phyloP scores from a whole-genome alignment of 108 stramenopile genomes.

The Mayamaea pseudoterrestris region DNA sequence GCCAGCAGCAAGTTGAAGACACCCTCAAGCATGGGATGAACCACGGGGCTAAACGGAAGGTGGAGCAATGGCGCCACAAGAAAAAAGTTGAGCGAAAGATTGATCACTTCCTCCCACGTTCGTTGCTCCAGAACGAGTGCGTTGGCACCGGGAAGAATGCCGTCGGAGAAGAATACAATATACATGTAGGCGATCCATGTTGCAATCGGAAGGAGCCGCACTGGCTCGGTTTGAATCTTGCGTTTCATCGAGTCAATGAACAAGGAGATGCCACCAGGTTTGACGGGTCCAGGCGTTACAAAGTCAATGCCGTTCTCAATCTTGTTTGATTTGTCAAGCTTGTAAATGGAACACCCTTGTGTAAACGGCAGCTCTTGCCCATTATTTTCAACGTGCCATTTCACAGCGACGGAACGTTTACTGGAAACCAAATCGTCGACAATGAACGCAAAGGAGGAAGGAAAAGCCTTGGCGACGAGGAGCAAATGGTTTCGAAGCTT shows the following conservation, averaged over 20 bases:
- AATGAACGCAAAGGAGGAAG: slow-evolving; percentile 43
- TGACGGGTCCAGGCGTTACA: slow-evolving; percentile 50
- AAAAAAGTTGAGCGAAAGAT: slow-evolving; percentile 76
- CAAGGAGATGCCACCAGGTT: slow-evolving; percentile 31
- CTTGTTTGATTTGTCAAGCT: slow-evolving; percentile 21
- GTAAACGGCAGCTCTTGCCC: slow-evolving; percentile 46
- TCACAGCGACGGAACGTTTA: slow-evolving; percentile 10
- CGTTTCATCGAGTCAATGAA: slow-evolving; percentile 19
- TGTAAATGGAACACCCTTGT: slow-evolving; percentile 60
- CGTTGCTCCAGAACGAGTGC: slow-evolving; percentile 50
- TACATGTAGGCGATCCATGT: slow-evolving; percentile 58
- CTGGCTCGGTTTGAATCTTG: slow-evolving; percentile 55
- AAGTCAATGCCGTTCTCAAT: slow-evolving; percentile 55
- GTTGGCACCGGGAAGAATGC: slow-evolving; percentile 61
- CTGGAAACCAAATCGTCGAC: slow-evolving; percentile 41
- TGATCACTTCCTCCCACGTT: slow-evolving; percentile 79
- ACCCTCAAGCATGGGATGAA: slow-evolving; percentile 79
- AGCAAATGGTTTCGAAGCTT: slow-evolving; percentile 34
- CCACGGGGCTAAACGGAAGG: slow-evolving; percentile 52
- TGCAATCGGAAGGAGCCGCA: slow-evolving; percentile 41
- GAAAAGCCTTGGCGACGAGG: slow-evolving; percentile 38
- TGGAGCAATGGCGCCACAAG: slow-evolving; percentile 61
- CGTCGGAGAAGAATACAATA: slow-evolving; percentile 66
- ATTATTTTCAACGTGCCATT: slow-evolving; percentile 73
- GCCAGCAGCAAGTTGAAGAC: slow-evolving; percentile 81